Evolutionary conservation across 1,139 yeast genomes (phyloP).

Genomic region (Kodamaea derodonti): DNA sequence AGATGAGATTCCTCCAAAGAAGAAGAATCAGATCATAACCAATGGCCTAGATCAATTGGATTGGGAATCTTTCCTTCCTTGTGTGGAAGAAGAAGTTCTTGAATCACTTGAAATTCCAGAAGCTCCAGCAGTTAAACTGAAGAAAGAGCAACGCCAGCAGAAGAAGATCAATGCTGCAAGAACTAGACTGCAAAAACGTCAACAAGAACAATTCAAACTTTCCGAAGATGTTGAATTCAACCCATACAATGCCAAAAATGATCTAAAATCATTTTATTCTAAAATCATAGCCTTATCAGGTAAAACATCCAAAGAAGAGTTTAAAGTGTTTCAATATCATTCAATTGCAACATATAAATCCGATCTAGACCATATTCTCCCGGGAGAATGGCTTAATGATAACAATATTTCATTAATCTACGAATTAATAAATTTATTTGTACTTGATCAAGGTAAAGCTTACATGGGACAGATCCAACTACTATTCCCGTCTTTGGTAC

Average conservation of each 20-base stretch:
- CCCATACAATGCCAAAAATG: slow-evolving; percentile 21
- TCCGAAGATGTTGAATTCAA: slow-evolving; percentile 7
- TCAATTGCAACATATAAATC: slow-evolving; percentile 39
- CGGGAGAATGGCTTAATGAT: slow-evolving; percentile 73
- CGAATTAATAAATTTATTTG: slow-evolving; percentile 42
- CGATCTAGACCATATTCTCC: slow-evolving; percentile 34
- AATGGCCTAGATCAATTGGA: slow-evolving; percentile 34
- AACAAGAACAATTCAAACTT: slow-evolving; percentile 10
- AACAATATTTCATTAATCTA: slow-evolving; percentile 62
- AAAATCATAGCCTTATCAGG: slow-evolving; percentile 13
- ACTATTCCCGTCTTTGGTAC: slow-evolving; percentile 38
- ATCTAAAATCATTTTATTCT: slow-evolving; percentile 19
- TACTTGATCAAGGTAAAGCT: slow-evolving; percentile 6
- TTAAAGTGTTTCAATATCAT: slow-evolving; percentile 35
- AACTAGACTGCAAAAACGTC: slow-evolving; percentile 17
- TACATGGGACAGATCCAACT: slow-evolving; percentile 28
- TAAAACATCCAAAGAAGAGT: slow-evolving; percentile 13
- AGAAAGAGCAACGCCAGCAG: slow-evolving; percentile 26
- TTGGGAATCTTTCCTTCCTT: slow-evolving; percentile 18
- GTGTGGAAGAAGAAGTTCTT: slow-evolving; percentile 17
- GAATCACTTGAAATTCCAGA: slow-evolving; percentile 18
- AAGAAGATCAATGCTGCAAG: slow-evolving; percentile 27
- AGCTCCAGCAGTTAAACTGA: slow-evolving; percentile 5
- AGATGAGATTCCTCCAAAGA: slow-evolving; percentile 1
- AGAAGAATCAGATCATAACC: slow-evolving; percentile 6